A percentile compares a stretch with the other conserved stretches of the same genome.
phyloP scores from a whole-genome alignment of 169 alveolate genomes.

The Plasmodium gaboni region DNA sequence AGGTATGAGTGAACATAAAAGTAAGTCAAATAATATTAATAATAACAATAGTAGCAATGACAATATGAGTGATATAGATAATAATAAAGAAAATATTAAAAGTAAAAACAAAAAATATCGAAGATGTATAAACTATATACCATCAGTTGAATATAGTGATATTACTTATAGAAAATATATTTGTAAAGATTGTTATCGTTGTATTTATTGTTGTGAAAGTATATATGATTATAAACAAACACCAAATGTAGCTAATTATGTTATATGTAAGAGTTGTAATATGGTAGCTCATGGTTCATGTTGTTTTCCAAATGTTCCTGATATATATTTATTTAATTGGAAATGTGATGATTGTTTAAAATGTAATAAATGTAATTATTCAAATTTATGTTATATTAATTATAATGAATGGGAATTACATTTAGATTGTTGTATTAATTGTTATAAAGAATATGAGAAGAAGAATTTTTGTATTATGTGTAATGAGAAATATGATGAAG shows the following conservation, averaged over 20 bases:
- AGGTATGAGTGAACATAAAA: slow-evolving; percentile 4
- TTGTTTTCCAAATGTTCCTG: slow-evolving; percentile 86
- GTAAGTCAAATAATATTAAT: not conserved
- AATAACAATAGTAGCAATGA: slow-evolving; percentile 21
- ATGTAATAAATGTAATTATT: slow-evolving; percentile 84
- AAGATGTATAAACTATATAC: slow-evolving; percentile 32
- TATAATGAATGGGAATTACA: slow-evolving; percentile 86
- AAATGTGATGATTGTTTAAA: slow-evolving; percentile 85
- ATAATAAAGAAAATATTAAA: slow-evolving; percentile 26
- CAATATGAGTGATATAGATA: slow-evolving; percentile 66
- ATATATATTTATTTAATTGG: slow-evolving; percentile 82
- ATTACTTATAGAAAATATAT: slow-evolving; percentile 62
- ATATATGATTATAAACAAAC: slow-evolving; percentile 73
- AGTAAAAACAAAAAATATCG: slow-evolving; percentile 31
- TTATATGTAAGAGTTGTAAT: slow-evolving; percentile 83
- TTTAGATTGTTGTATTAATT: slow-evolving; percentile 80
- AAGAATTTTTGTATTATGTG: slow-evolving; percentile 84
- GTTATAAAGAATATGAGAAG: slow-evolving; percentile 82
- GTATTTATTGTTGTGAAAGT: slow-evolving; percentile 77
- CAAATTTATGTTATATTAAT: slow-evolving; percentile 78
- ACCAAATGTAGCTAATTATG: slow-evolving; percentile 75
- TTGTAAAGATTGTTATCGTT: slow-evolving; percentile 77
- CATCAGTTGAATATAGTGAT: slow-evolving; percentile 48
- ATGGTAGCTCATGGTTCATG: slow-evolving; percentile 86
- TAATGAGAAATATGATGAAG: slow-evolving; percentile 78